Conservation (phyloP, 495 filamentous ascomycete species). For the Pyrenula massariospora region DNA sequence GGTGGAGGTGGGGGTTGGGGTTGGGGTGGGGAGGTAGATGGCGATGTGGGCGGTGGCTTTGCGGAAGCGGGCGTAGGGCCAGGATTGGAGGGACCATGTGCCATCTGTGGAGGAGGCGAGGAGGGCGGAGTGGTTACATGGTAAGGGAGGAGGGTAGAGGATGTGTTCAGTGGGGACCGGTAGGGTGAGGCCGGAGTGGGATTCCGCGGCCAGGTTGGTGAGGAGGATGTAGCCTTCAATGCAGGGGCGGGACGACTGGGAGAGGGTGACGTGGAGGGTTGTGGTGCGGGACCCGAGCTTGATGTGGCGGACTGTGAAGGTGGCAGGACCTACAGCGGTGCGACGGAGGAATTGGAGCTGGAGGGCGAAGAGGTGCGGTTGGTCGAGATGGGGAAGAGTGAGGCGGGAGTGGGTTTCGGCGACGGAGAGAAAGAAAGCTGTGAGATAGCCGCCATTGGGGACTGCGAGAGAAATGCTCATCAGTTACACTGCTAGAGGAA, state of each 20-base stretch:
- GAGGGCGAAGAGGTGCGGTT: constrained; percentile 51
- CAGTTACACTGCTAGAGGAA: neutral
- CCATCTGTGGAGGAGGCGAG: constrained; percentile 25
- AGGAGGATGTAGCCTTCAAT: constrained; percentile 61
- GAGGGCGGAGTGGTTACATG: constrained; percentile 11
- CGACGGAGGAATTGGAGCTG: constrained; percentile 66
- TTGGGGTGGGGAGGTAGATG: constrained; percentile 39
- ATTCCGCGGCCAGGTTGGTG: constrained; percentile 43
- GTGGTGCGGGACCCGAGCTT: constrained; percentile 64
- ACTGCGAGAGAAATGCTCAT: constrained; percentile 32
- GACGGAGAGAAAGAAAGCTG: constrained; percentile 49
- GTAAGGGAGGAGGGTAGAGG: constrained; percentile 31
- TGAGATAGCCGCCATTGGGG: constrained; percentile 73
- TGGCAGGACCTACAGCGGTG: constrained; percentile 49
- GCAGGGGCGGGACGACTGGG: constrained; percentile 41
- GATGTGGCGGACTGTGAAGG: constrained; percentile 53
- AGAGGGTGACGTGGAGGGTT: constrained; percentile 56
- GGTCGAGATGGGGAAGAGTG: constrained; percentile 46
- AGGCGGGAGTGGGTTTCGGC: constrained; percentile 52
- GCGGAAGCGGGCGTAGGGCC: constrained; percentile 28
- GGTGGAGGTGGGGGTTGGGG: too few species aligned
- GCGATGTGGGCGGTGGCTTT: constrained; percentile 42
- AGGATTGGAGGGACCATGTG: constrained; percentile 12
- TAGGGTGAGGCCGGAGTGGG: constrained; percentile 36
- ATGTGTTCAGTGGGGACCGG: constrained; percentile 30